Percentiles rank a stretch among this genome's conserved stretches.
These are phyloP conservation scores for Aspergillus aculeatinus DNA, from an alignment of 2,329 filamentous ascomycete species.

Conservation along the genomic window DNA sequence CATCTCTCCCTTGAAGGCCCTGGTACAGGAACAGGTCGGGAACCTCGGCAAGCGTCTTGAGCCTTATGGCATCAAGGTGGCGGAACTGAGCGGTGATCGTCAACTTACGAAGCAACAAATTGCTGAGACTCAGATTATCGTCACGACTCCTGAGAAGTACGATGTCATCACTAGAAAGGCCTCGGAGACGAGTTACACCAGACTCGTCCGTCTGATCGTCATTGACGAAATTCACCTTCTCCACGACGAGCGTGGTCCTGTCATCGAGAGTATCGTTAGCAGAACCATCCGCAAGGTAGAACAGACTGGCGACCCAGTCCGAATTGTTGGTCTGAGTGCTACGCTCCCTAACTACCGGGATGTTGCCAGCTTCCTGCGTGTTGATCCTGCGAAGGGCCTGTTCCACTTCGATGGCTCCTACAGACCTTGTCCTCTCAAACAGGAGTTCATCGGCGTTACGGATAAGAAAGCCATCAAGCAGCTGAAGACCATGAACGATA, in stretches of 20 bases:
- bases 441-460: slow-evolving; percentile 96
- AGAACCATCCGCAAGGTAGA: slow-evolving; percentile 90
- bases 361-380: slow-evolving; percentile 90
- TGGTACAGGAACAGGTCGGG: slow-evolving; percentile 96
- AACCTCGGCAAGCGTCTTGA: slow-evolving; percentile 93
- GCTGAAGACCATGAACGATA: slow-evolving; percentile 98
- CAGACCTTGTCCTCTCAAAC: slow-evolving; percentile 87
- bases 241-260: slow-evolving; percentile 94
- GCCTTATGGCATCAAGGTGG: slow-evolving; percentile 85
- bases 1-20: slow-evolving; percentile 90
- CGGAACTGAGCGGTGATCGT: slow-evolving; percentile 95
- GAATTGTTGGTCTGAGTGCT: slow-evolving; percentile 87
- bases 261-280: slow-evolving; percentile 94
- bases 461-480: slow-evolving; percentile 99
- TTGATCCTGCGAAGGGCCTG: slow-evolving; percentile 78
- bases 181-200: slow-evolving; percentile 94
- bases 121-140: slow-evolving; percentile 94
- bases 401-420: slow-evolving; percentile 97
- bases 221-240: slow-evolving; percentile 98
- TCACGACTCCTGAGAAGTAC: slow-evolving; percentile 98
- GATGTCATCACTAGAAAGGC: slow-evolving; percentile 98
- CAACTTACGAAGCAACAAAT: slow-evolving; percentile 99
- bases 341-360: slow-evolving; percentile 96
- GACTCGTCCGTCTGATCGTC: slow-evolving; percentile 90
- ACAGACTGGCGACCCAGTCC: slow-evolving; percentile 89